Base-by-base conservation (phyloP, 345 rosid genomes). In the Aquilaria sinensis region DNA sequence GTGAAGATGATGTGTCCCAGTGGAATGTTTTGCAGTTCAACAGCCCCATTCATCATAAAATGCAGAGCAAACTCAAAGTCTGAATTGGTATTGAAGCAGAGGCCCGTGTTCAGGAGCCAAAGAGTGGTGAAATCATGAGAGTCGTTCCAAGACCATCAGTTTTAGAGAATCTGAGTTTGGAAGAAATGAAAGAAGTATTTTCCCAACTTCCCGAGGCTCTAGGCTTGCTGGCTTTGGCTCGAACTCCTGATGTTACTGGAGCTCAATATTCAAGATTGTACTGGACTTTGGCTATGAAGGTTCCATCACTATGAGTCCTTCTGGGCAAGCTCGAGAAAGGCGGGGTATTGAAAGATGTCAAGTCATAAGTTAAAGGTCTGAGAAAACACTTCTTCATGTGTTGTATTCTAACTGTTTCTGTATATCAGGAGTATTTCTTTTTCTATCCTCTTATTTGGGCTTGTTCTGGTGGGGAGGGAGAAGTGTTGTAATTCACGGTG, bases 21-120 rank as follows among this genome's bases (percentile, higher is more conserved):
- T 95, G 99, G 99, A 95, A 95, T 12, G 96, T 95, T 56, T 74
- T 95, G 70, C 97, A 95, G 73, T 91, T 95, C 70, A 95, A 78
- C 92, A 4, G 73, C 85, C 12, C 96, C 99, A 5, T 90, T 95
- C 67, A 89, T 95, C 71, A 89, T 95, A 30, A 95, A 89, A 68
- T 95, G 96, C 53, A 97, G 99, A 61, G 96, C 96, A 41, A 95
- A 89, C 72, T 84, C 92, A 3, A 87, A 78, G 66, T 85, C 93
- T 1, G 99, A 95, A 75, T 80, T 91, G 23, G 99, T 95, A 83
- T 95, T 57, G 90, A 95, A 78, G 99, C 97, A 13, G 99, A 95
- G 52, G 86, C 90, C 47, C 63, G 72, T 0, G 86, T 89, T 56
- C 93, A 91, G 71, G 99, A 95, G 58, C 97, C 97, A n/a, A 90